These are phyloP conservation scores for Rhodosporidiobolus odoratus DNA, from an alignment of 768 basidiomycete species.

Conservation along the genomic window DNA sequence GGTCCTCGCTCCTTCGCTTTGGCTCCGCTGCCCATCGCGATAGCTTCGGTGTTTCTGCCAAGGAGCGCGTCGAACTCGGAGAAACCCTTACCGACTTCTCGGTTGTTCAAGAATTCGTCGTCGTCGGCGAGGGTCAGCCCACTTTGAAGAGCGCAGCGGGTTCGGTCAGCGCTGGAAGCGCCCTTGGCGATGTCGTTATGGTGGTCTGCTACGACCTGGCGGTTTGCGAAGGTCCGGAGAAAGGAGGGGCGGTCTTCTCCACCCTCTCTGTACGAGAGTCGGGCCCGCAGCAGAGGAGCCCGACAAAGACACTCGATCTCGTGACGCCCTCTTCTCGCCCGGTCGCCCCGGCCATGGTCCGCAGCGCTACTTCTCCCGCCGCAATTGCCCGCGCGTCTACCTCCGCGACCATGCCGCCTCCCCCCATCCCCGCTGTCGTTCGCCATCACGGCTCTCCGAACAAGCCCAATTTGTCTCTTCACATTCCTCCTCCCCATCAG, in stretches of 20 bases:
- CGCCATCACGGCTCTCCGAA: background rate
- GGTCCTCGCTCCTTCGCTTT: slow-evolving; percentile 31
- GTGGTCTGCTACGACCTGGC: slow-evolving; percentile 40
- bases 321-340: background rate
- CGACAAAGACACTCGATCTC: background rate
- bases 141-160: background rate
- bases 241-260: slow-evolving; percentile 17
- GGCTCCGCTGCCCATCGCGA: background rate
- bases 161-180: slow-evolving; percentile 2
- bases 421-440: background rate
- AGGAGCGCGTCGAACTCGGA: slow-evolving; percentile 26
- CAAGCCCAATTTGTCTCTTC: slow-evolving; percentile 34
- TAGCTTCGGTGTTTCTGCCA: background rate
- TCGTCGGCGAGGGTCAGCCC: slow-evolving; percentile 2
- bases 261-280: slow-evolving; percentile 7
- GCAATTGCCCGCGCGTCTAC: background rate
- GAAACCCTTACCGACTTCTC: slow-evolving; percentile 32
- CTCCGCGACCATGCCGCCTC: slow-evolving; percentile 4
- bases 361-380: slow-evolving; percentile 2
- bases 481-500: slow-evolving; percentile 32
- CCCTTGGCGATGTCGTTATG: slow-evolving; percentile 39
- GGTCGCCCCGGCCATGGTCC: background rate
- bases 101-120: slow-evolving; percentile 40
- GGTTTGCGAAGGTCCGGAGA: slow-evolving; percentile 5
- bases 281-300: background rate